Conservation (phyloP, 257 asterid species). For the Fraxinus quadrangulata region DNA sequence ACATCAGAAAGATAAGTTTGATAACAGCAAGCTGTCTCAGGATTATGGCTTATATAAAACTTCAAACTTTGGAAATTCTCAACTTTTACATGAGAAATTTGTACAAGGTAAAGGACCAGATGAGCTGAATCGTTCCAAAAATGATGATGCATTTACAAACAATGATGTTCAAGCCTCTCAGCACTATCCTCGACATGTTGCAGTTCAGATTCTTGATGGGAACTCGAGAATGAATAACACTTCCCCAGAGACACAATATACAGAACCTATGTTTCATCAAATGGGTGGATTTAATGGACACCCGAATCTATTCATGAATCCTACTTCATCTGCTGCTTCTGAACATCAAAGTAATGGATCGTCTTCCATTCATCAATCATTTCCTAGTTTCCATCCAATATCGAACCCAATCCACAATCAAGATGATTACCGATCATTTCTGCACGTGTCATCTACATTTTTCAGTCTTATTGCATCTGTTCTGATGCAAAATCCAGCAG, state of each 20-base stretch:
- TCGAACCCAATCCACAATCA: constrained; percentile 57
- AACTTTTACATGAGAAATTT: constrained; percentile 40
- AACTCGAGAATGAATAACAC: constrained; percentile 40
- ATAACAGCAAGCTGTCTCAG: constrained; percentile 40
- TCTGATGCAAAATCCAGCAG: constrained; percentile 80
- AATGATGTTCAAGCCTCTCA: constrained; percentile 48
- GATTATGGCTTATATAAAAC: constrained; percentile 39
- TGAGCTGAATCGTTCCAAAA: constrained; percentile 45
- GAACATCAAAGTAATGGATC: constrained; percentile 54
- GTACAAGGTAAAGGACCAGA: constrained; percentile 31
- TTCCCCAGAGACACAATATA: constrained; percentile 38
- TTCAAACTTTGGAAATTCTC: constrained; percentile 36
- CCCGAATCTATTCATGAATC: constrained; percentile 47
- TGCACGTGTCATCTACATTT: constrained; percentile 66
- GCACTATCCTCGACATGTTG: constrained; percentile 72
- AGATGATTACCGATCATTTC: constrained; percentile 62
- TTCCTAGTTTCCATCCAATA: constrained; percentile 63
- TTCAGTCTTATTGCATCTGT: constrained; percentile 79
- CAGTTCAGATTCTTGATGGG: constrained; percentile 90
- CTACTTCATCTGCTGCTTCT: constrained; percentile 51
- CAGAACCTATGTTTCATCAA: constrained; percentile 48
- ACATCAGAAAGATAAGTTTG: constrained; percentile 40
- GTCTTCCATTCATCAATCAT: constrained; percentile 59
- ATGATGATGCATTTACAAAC: constrained; percentile 34
- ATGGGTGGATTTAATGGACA: constrained; percentile 45